A percentile compares a stretch with the other conserved stretches of the same genome.
phyloP scores from a whole-genome alignment of 495 filamentous ascomycete species.

The Lasiosphaeria hispida region DNA sequence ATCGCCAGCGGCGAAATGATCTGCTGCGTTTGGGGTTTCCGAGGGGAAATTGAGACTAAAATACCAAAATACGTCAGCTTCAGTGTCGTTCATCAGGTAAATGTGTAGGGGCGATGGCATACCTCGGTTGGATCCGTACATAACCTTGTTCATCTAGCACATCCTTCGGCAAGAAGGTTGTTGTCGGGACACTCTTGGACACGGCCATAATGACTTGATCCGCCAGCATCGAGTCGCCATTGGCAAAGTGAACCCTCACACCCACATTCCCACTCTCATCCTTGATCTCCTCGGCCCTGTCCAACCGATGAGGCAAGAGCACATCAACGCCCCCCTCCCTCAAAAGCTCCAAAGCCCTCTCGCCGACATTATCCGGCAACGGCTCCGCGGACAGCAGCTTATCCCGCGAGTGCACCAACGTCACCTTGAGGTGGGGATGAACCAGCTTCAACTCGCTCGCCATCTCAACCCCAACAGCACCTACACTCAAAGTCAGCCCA shows the following conservation, averaged over 20 bases:
- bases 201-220: conserved; percentile 61
- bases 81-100: not conserved
- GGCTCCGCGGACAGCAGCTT: conserved; percentile 64
- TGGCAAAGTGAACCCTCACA: conserved; percentile 50
- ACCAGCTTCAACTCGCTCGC: conserved; percentile 63
- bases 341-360: conserved; percentile 49
- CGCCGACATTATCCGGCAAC: conserved; percentile 63
- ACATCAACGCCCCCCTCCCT: conserved; percentile 56
- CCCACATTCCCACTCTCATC: conserved; percentile 28
- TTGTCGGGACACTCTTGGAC: conserved; percentile 53
- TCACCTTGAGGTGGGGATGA: conserved; percentile 57
- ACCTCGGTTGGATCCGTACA: conserved; percentile 50
- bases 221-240: conserved; percentile 51
- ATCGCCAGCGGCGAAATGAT: conserved; percentile 60
- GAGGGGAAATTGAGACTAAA: conserved; percentile 46
- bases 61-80: not conserved
- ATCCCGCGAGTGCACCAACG: conserved; percentile 63
- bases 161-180: conserved; percentile 50
- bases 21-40: conserved; percentile 45
- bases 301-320: conserved; percentile 49
- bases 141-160: conserved; percentile 54
- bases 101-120: conserved; percentile 1
- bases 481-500: conserved; percentile 24
- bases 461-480: conserved; percentile 72
- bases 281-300: conserved; percentile 32